Conservation (phyloP, 441 rosid species). For the Codiaeum variegatum region DNA sequence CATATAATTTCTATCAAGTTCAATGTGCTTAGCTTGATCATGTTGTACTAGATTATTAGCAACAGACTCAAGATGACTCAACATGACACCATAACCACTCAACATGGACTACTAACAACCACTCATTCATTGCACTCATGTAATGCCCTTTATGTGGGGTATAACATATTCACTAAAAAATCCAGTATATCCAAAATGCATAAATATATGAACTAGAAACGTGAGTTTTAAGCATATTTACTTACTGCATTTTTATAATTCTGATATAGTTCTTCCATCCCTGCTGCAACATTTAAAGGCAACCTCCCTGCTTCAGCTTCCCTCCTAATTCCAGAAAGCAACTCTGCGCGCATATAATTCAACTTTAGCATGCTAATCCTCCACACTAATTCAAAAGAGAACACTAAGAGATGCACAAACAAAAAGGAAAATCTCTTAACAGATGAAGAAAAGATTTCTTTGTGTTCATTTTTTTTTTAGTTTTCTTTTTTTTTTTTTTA, state of each 20-base stretch:
- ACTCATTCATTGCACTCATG: not conserved
- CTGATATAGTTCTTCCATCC: conserved; percentile 83
- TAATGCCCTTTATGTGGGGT: not conserved
- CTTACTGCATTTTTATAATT: conserved; percentile 91
- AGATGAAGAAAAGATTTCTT: not conserved
- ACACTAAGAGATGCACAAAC: not conserved
- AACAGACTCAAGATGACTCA: too few relatives aligned
- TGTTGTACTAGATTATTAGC: too few relatives aligned
- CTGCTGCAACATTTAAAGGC: conserved; percentile 66
- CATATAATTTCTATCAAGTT: too few relatives aligned
- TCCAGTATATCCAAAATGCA: conserved; percentile 15
- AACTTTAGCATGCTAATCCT: conserved; percentile 20
- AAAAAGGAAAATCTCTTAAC: not conserved
- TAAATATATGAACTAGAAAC: conserved; percentile 24
- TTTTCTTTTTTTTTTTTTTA: not conserved
- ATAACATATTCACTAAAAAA: conserved; percentile 1
- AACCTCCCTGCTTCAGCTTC: conserved; percentile 75
- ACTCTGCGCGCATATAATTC: conserved; percentile 50
- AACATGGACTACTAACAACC: not conserved
- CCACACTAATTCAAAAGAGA: not conserved
- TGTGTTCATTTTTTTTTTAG: not conserved
- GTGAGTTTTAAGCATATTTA: conserved; percentile 30
- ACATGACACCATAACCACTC: not conserved
- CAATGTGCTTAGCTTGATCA: too few relatives aligned
- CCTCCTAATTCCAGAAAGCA: conserved; percentile 67